Evolutionary conservation across 345 rosid species (phyloP).

Genomic region (Syzygium aqueum): DNA sequence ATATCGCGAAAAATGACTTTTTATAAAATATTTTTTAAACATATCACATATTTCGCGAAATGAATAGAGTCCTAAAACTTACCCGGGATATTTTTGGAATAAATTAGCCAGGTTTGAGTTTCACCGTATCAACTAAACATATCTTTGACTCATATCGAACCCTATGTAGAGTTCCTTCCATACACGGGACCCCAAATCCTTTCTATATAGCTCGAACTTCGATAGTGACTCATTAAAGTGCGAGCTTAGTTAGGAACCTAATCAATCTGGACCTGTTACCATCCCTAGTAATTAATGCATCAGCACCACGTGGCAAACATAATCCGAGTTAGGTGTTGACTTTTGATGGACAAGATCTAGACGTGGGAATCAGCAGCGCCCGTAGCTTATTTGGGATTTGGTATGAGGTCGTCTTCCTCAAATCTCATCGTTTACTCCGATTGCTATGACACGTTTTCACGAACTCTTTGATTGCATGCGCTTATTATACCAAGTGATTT

Average conservation of each 20-base stretch:
- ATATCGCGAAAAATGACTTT: too few species aligned
- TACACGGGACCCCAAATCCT: background rate
- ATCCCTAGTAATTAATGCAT: background rate
- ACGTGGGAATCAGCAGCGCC: background rate
- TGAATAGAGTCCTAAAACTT: background rate
- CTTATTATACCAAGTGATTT: background rate
- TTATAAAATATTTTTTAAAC: too few species aligned
- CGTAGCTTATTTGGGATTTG: background rate
- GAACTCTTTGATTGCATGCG: background rate
- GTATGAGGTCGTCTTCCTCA: background rate
- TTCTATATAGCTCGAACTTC: background rate
- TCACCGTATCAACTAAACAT: background rate
- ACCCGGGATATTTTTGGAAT: background rate
- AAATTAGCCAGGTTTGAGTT: background rate
- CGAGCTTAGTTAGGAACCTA: background rate
- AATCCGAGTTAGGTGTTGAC: background rate
- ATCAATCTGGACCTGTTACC: background rate
- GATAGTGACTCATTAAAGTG: background rate
- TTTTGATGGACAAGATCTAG: background rate
- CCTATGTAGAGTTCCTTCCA: background rate
- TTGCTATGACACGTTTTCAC: background rate
- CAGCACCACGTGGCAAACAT: background rate
- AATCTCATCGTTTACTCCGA: background rate
- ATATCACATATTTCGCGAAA: too few species aligned
- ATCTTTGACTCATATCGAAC: background rate